A percentile compares a stretch with the other conserved stretches of the same genome.
Evolutionary conservation across 345 rosid genomes (phyloP).

Genomic region (Dipteronia sinensis): DNA sequence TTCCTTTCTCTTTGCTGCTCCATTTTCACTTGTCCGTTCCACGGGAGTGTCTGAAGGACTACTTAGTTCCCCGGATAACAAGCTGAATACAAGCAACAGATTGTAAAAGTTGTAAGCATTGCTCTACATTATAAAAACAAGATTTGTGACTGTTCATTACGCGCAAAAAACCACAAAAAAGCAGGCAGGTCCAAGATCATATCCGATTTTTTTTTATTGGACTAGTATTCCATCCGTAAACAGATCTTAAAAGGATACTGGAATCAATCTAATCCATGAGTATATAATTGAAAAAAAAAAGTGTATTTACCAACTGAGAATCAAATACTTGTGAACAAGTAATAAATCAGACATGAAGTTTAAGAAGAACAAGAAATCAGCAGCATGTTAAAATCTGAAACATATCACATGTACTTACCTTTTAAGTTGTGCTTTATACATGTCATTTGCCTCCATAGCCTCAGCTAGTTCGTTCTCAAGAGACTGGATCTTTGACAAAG

Average conservation of each 20-base stretch:
- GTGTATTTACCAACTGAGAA: neutral
- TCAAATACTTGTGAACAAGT: neutral
- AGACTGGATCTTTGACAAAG: slow-evolving; percentile 40
- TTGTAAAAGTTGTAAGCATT: neutral
- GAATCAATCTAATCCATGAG: neutral
- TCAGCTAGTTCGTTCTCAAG: slow-evolving; percentile 59
- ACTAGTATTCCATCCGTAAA: neutral
- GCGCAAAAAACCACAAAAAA: neutral
- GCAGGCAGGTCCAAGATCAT: neutral
- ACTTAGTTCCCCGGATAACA: slow-evolving; percentile 30
- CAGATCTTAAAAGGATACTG: neutral
- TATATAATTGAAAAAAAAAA: neutral
- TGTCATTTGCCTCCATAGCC: slow-evolving; percentile 56
- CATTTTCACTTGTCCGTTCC: slow-evolving; percentile 19
- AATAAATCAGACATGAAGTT: neutral
- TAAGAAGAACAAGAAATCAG: neutral
- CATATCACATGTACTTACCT: slow-evolving; percentile 32
- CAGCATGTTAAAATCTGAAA: neutral
- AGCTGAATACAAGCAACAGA: slow-evolving; percentile 31
- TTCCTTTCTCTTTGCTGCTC: slow-evolving; percentile 7
- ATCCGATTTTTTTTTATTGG: neutral
- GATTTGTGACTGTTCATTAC: neutral
- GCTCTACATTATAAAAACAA: neutral
- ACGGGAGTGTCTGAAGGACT: slow-evolving; percentile 14
- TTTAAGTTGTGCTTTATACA: slow-evolving; percentile 57